These are phyloP conservation scores for Ophiostoma novo-ulmi DNA, from an alignment of 2,329 filamentous ascomycete genomes.

Conservation along the genomic window DNA sequence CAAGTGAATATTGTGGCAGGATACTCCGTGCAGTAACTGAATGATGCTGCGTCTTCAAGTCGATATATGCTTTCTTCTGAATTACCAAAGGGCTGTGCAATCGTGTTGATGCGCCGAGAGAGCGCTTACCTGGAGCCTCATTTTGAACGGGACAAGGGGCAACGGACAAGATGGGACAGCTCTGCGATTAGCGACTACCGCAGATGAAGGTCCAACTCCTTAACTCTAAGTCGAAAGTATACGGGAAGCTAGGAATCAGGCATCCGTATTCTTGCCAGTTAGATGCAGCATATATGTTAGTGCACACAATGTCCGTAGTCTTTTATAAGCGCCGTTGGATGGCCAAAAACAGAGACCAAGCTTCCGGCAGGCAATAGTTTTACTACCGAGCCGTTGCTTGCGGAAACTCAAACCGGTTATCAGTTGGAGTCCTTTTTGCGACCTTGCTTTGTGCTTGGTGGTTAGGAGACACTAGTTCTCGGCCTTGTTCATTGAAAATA, in stretches of 20 bases:
- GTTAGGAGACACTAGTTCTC: not conserved
- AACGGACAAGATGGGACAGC: not conserved
- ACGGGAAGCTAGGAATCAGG: not conserved
- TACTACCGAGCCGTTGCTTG: not conserved
- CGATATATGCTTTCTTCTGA: not conserved
- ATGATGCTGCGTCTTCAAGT: not conserved
- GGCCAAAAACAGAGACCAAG: not conserved
- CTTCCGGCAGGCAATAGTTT: not conserved
- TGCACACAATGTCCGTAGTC: not conserved
- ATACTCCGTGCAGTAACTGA: not conserved
- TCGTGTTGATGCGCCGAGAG: not conserved
- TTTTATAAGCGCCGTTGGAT: not conserved
- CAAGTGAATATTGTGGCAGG: not conserved
- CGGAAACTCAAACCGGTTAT: not conserved
- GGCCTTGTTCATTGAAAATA: not conserved
- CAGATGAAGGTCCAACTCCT: not conserved
- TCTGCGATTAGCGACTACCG: not conserved
- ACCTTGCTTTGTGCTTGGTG: not conserved
- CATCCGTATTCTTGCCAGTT: slow-evolving; percentile 3
- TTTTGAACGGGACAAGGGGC: not conserved
- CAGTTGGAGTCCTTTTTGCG: not conserved
- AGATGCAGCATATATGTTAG: not conserved
- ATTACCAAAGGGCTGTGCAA: not conserved
- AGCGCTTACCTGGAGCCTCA: not conserved
- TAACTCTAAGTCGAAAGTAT: not conserved